Percentiles rank a stretch among this genome's conserved stretches.
phyloP scores from a whole-genome alignment of 345 rosid genomes.

The Populus alba region DNA sequence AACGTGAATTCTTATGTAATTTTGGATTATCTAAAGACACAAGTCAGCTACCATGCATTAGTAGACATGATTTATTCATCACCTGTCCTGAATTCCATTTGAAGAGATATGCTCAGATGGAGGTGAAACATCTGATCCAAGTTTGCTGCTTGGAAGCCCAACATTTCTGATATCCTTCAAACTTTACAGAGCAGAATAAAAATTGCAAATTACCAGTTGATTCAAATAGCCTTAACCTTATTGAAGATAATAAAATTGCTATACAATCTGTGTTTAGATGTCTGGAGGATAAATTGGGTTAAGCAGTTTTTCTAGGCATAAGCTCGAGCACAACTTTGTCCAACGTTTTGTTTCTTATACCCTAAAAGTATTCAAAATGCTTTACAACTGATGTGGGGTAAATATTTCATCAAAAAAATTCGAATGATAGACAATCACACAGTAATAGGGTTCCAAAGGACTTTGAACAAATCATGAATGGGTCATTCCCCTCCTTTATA shows the following conservation, averaged over 20 bases:
- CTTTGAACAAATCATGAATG: not conserved
- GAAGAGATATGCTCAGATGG: not conserved
- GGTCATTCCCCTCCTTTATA: not conserved
- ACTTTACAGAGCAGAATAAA: slow-evolving; percentile 1
- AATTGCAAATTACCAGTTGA: not conserved
- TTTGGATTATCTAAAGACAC: not conserved
- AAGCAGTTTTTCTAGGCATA: not conserved
- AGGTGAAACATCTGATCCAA: slow-evolving; percentile 4
- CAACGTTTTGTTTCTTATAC: no score
- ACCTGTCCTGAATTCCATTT: not conserved
- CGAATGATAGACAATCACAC: not conserved
- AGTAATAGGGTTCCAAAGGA: not conserved
- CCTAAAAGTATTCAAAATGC: not conserved
- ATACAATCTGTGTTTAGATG: not conserved
- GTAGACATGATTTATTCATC: not conserved
- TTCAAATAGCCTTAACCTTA: not conserved
- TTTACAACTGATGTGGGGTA: not conserved
- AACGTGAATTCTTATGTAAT: not conserved
- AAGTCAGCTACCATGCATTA: not conserved
- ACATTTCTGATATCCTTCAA: slow-evolving; percentile 3
- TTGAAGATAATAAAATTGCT: not conserved
- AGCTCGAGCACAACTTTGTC: no score
- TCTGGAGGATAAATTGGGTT: not conserved
- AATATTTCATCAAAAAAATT: not conserved
- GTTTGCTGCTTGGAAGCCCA: not conserved